phyloP scores from a whole-genome alignment of 805 yeast genomes.

The Saccharomycopsis malanga region DNA sequence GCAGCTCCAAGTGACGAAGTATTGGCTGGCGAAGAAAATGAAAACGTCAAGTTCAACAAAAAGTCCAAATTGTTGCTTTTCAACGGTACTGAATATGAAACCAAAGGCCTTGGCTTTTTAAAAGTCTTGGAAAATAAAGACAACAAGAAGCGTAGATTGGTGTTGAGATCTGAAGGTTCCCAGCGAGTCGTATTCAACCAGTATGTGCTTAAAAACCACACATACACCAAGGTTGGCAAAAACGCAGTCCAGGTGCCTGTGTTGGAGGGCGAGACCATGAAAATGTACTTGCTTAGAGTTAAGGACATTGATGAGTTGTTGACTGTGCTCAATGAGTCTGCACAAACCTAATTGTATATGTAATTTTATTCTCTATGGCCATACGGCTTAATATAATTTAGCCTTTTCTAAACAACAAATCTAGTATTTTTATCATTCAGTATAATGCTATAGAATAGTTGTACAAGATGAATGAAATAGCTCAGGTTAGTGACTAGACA shows the following conservation, averaged over 20 bases:
- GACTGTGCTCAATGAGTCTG: constrained; percentile 10
- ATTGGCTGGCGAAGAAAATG: constrained; percentile 20
- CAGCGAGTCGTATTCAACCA: constrained; percentile 17
- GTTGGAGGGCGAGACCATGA: constrained; percentile 15
- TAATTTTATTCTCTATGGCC: too few relatives aligned
- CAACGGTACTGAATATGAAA: constrained; percentile 7
- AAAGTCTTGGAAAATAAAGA: constrained; percentile 15
- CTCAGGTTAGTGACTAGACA: too few relatives aligned
- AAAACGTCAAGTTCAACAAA: constrained; percentile 15
- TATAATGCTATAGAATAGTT: too few relatives aligned
- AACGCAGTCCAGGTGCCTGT: constrained; percentile 19
- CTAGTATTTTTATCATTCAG: too few relatives aligned
- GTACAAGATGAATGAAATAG: too few relatives aligned
- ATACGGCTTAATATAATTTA: too few relatives aligned
- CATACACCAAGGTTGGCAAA: constrained; percentile 13
- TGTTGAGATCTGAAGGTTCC: constrained; percentile 20
- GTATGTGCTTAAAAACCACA: constrained; percentile 17
- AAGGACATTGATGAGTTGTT: constrained; percentile 19
- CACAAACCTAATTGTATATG: background rate
- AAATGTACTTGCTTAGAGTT: constrained; percentile 15
- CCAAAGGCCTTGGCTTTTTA: constrained; percentile 19
- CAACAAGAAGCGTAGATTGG: constrained; percentile 13
- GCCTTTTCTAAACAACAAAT: too few relatives aligned
- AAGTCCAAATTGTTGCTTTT: constrained; percentile 12
- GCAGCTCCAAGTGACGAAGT: constrained; percentile 8